These are phyloP conservation scores for Boletus sp. DNA, from an alignment of 768 basidiomycete species.

Conservation along the genomic window DNA sequence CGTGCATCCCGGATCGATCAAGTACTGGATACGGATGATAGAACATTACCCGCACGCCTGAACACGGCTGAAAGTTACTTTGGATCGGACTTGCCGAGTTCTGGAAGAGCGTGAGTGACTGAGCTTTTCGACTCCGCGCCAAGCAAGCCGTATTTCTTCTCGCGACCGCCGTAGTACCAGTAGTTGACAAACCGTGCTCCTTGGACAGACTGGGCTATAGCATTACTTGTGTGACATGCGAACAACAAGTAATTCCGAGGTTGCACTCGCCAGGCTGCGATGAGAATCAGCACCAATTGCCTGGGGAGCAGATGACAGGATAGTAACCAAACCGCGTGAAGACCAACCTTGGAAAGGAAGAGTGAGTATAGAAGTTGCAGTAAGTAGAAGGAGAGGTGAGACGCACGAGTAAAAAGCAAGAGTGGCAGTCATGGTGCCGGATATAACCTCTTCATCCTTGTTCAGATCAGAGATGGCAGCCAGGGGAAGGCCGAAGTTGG, in stretches of 20 bases:
- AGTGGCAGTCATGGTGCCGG: constrained; percentile 94
- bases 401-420: constrained; percentile 91
- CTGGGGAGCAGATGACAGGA: not conserved
- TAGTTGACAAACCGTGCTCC: constrained; percentile 85
- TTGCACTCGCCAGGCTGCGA: constrained; percentile 86
- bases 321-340: constrained; percentile 90
- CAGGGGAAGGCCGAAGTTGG: constrained; percentile 97
- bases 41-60: constrained; percentile 3
- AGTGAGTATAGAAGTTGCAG: constrained; percentile 8
- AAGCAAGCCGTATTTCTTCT: constrained; percentile 53
- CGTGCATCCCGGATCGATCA: not conserved
- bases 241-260: constrained; percentile 96
- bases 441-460: constrained; percentile 96
- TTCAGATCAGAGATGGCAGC: constrained; percentile 87
- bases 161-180: constrained; percentile 86
- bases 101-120: constrained; percentile 50
- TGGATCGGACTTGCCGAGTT: constrained; percentile 30
- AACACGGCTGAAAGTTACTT: constrained; percentile 19
- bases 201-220: constrained; percentile 80
- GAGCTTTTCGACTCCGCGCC: constrained; percentile 35
- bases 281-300: constrained; percentile 2
- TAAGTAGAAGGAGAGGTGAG: constrained; percentile 2
- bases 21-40: not conserved
- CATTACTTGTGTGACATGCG: constrained; percentile 91
- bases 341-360: constrained; percentile 49